Evolutionary conservation across 106 monocot species (phyloP).

Genomic region (Chionographis japonica): DNA sequence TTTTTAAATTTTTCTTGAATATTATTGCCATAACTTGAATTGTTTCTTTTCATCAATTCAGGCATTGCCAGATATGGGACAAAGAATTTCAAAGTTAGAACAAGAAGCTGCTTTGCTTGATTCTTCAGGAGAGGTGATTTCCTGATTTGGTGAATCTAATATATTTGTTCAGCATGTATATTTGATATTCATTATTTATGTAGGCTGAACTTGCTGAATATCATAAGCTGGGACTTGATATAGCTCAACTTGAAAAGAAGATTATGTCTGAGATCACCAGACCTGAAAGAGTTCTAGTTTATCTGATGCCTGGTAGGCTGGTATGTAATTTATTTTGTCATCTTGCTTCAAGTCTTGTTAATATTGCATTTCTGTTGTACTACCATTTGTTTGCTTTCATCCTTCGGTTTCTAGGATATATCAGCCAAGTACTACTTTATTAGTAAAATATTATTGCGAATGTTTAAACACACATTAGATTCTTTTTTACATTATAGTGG

Average conservation of each 20-base stretch:
- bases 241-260: conserved; percentile 82
- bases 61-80: conserved; percentile 76
- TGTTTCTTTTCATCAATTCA: conserved; percentile 14
- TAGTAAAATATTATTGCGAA: no score
- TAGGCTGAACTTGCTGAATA: conserved; percentile 83
- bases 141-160: not conserved
- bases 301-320: conserved; percentile 87
- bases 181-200: not conserved
- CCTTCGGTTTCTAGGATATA: not conserved
- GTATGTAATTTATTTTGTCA: conserved; percentile 29
- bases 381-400: not conserved
- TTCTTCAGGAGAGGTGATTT: conserved; percentile 82
- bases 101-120: conserved; percentile 84
- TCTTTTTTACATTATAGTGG: no score
- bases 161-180: not conserved
- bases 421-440: no score
- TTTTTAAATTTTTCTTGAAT: not conserved
- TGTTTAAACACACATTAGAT: no score
- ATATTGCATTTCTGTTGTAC: not conserved
- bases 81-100: conserved; percentile 69
- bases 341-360: not conserved
- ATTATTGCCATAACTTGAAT: not conserved
- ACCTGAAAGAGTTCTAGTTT: conserved; percentile 78
- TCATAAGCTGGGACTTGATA: conserved; percentile 75
- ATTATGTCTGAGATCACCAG: conserved; percentile 94